Percentiles rank a stretch among this genome's conserved stretches.
These are phyloP conservation scores for Ophiostoma ips DNA, from an alignment of 2,329 filamentous ascomycete genomes.

Conservation along the genomic window DNA sequence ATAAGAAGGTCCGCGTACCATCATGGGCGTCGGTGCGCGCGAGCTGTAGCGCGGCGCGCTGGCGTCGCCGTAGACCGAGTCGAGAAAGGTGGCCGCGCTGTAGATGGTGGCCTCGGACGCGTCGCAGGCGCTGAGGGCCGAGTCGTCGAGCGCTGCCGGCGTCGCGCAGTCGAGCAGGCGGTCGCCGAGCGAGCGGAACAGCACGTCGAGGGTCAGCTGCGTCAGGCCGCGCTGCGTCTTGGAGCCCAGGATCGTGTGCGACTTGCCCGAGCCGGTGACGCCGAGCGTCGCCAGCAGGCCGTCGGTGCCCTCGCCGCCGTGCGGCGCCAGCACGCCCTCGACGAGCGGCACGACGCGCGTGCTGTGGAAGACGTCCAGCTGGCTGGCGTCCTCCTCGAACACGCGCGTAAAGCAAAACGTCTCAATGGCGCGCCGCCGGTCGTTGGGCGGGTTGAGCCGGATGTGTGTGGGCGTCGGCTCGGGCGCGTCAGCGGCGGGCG, in stretches of 20 bases:
- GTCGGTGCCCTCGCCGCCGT: constrained; percentile 69
- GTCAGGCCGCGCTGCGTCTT: constrained; percentile 76
- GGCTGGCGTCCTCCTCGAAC: constrained; percentile 73
- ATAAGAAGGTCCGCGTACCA: constrained; percentile 38
- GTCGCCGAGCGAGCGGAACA: constrained; percentile 68
- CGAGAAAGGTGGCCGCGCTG: constrained; percentile 62
- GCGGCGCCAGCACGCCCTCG: constrained; percentile 62
- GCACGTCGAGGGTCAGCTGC: constrained; percentile 77
- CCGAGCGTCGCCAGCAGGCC: constrained; percentile 82
- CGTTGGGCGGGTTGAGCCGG: constrained; percentile 66
- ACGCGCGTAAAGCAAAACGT: constrained; percentile 90
- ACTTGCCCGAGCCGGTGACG: constrained; percentile 95
- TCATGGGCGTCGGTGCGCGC: constrained; percentile 55
- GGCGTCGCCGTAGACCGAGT: constrained; percentile 59
- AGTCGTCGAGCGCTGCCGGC: constrained; percentile 52
- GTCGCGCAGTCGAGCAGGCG: constrained; percentile 52
- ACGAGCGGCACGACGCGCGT: constrained; percentile 63
- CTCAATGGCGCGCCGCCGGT: constrained; percentile 78
- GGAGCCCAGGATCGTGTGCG: constrained; percentile 88
- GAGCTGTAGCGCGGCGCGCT: constrained; percentile 45
- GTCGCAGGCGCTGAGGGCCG: constrained; percentile 61
- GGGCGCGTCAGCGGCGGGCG: constrained; percentile 23
- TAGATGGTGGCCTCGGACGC: constrained; percentile 67
- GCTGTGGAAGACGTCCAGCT: constrained; percentile 75
- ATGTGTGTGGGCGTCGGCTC: constrained; percentile 48